These are phyloP conservation scores for Oropetium thomaeum DNA, from an alignment of 176 grass and related monocot genomes.

Conservation along the genomic window DNA sequence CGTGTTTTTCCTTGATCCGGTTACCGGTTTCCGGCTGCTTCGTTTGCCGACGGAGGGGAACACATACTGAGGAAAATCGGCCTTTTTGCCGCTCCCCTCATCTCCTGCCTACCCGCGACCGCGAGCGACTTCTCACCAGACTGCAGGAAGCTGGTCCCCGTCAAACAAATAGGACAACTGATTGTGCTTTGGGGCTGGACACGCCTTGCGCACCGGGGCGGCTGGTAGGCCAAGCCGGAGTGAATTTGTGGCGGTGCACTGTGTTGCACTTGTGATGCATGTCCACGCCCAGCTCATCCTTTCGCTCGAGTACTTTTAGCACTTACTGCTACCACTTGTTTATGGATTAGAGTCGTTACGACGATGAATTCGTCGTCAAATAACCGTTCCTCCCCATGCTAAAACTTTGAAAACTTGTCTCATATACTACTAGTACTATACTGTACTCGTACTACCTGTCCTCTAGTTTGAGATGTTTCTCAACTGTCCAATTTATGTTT, in stretches of 20 bases:
- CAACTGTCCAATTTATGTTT: background rate
- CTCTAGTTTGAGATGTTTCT: background rate
- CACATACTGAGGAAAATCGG: background rate
- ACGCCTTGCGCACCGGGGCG: background rate
- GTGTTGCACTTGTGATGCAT: background rate
- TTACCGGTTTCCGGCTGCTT: background rate
- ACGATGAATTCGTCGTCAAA: background rate
- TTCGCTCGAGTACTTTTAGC: background rate
- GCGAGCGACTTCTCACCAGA: conserved; percentile 31
- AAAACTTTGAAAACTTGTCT: too few species aligned
- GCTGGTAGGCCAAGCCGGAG: conserved; percentile 11
- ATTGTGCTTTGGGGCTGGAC: background rate
- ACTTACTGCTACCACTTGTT: background rate
- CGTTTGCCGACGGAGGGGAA: background rate
- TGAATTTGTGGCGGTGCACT: background rate
- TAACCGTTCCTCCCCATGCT: too few species aligned
- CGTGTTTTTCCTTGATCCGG: background rate
- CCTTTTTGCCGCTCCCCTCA: background rate
- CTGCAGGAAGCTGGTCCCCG: background rate
- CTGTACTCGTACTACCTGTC: too few species aligned
- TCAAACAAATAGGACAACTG: background rate
- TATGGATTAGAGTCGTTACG: background rate
- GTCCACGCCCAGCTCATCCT: conserved; percentile 14
- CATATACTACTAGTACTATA: too few species aligned
- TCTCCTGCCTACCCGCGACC: background rate